A percentile compares a stretch with the other conserved stretches of the same genome.
phyloP scores from a whole-genome alignment of 2,329 filamentous ascomycete species.

The Aspergillus sp. region DNA sequence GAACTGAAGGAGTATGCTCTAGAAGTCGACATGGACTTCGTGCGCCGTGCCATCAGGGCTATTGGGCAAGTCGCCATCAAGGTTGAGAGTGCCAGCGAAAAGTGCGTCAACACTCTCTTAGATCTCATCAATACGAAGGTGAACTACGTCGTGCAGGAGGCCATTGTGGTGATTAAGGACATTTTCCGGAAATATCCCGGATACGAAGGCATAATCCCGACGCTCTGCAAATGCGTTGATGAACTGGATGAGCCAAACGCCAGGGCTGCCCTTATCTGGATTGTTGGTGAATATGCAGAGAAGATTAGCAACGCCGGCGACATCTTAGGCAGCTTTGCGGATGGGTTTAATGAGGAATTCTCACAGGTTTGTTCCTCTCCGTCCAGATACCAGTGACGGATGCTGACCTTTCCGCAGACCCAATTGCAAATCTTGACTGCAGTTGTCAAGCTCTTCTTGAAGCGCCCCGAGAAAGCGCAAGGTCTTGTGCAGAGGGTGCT shows the following conservation, averaged over 20 bases:
- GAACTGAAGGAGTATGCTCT: slow-evolving; percentile 96
- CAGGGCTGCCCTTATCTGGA: slow-evolving; percentile 89
- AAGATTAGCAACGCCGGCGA: slow-evolving; percentile 99
- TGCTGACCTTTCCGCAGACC: slow-evolving; percentile 50
- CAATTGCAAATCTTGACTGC: slow-evolving; percentile 96
- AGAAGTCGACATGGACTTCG: slow-evolving; percentile 99
- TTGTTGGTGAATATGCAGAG: slow-evolving; percentile 96
- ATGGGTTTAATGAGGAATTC: slow-evolving; percentile 92
- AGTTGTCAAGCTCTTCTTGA: slow-evolving; percentile 93
- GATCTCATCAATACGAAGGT: slow-evolving; percentile 96
- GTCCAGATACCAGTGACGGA: background rate
- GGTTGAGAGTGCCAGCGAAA: slow-evolving; percentile 89
- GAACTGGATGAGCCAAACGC: slow-evolving; percentile 92
- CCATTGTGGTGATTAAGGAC: slow-evolving; percentile 97
- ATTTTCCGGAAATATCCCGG: slow-evolving; percentile 96
- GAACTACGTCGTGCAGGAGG: slow-evolving; percentile 98
- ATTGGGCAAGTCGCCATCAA: slow-evolving; percentile 98
- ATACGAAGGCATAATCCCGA: slow-evolving; percentile 95
- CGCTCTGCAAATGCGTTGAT: slow-evolving; percentile 91
- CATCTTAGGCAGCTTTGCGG: slow-evolving; percentile 82
- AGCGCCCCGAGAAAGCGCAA: slow-evolving; percentile 89
- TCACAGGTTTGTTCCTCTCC: slow-evolving; percentile 58
- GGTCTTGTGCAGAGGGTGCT: slow-evolving; percentile 88
- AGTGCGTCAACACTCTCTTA: slow-evolving; percentile 85
- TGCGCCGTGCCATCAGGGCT: slow-evolving; percentile 83